phyloP scores from a whole-genome alignment of 805 yeast species.

The Diddensiella transvaalensis region DNA sequence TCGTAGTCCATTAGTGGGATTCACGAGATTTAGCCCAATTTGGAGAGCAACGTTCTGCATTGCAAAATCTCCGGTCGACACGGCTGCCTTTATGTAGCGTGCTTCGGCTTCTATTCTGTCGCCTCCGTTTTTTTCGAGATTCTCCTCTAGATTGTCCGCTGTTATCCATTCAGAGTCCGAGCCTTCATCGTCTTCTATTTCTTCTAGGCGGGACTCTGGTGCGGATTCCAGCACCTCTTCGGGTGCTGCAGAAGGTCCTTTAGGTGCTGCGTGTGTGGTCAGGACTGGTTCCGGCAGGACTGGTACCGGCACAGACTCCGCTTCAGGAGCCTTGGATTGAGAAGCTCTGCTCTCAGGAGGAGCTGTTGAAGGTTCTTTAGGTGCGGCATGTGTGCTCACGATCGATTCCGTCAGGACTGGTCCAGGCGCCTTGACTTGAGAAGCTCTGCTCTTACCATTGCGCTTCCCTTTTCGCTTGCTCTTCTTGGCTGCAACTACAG shows the following conservation, averaged over 20 bases:
- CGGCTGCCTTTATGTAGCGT: conserved; percentile 60
- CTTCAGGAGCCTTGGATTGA: neutral
- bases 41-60: conserved; percentile 94
- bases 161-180: conserved; percentile 95
- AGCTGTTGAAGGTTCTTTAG: neutral
- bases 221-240: neutral
- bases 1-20: conserved; percentile 75
- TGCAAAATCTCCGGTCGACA: conserved; percentile 95
- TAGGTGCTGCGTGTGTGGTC: too few relatives aligned
- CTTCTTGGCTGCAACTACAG: conserved; percentile 3
- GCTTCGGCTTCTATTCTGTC: conserved; percentile 48
- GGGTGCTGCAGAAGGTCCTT: neutral
- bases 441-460: too few relatives aligned
- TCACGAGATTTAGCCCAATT: conserved; percentile 82
- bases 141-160: conserved; percentile 73
- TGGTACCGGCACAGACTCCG: neutral
- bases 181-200: neutral
- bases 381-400: neutral
- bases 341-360: neutral
- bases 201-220: conserved; percentile 2
- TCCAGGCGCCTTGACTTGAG: too few relatives aligned
- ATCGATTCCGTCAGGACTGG: too few relatives aligned
- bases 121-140: conserved; percentile 63
- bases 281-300: too few relatives aligned
- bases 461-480: conserved; percentile 3